phyloP scores from a whole-genome alignment of 2,329 filamentous ascomycete genomes.

The Fusarium keratoplasticum region DNA sequence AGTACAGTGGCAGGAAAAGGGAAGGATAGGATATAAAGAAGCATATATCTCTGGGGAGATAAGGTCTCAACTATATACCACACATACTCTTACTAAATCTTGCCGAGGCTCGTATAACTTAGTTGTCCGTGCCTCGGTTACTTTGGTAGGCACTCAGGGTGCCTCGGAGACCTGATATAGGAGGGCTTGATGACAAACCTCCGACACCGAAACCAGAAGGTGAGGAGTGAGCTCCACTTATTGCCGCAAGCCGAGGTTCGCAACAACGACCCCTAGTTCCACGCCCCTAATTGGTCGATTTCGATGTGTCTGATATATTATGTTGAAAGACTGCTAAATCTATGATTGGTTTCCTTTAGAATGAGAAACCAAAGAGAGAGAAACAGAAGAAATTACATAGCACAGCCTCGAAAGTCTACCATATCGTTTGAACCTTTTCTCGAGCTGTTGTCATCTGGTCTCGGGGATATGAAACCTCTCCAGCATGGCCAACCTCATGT shows the following conservation, averaged over 20 bases:
- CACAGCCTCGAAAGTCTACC: neutral
- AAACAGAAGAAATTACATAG: neutral
- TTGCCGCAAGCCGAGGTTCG: neutral
- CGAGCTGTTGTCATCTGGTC: neutral
- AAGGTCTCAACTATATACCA: neutral
- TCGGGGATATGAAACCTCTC: neutral
- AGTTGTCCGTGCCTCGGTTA: neutral
- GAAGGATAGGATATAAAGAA: neutral
- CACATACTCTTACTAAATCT: neutral
- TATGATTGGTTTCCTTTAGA: neutral
- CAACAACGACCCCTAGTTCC: neutral
- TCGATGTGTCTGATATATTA: neutral
- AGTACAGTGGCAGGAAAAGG: neutral
- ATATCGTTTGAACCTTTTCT: fast-evolving
- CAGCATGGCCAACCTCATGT: too few species aligned
- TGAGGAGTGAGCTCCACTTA: neutral
- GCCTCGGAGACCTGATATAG: neutral
- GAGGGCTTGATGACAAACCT: neutral
- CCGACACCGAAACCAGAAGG: neutral
- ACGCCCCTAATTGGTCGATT: neutral
- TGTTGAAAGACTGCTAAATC: neutral
- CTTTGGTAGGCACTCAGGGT: neutral
- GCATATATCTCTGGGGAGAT: neutral
- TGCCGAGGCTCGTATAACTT: neutral
- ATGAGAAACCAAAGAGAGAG: neutral